Conservation (phyloP, 495 filamentous ascomycete species). For the Filosporella fistucella region DNA sequence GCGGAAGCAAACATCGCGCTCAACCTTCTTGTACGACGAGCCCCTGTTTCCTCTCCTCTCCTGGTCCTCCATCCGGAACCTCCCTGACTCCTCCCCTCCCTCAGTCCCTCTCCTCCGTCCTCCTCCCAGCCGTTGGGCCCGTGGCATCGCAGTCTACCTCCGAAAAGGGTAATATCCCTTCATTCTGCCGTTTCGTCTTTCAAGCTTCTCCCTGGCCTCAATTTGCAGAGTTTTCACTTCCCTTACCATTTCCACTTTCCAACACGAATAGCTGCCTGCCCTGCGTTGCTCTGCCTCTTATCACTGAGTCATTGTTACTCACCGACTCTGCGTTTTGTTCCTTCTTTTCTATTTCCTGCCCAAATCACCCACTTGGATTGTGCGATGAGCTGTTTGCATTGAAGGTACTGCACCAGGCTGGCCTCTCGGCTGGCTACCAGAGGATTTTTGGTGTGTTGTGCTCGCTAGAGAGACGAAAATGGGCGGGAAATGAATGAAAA, state of each 20-base stretch:
- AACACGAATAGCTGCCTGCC: neutral
- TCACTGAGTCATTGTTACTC: conserved; percentile 10
- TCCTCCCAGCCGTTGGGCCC: neutral
- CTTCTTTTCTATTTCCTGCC: conserved; percentile 3
- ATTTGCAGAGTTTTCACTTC: conserved; percentile 23
- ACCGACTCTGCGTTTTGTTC: conserved; percentile 6
- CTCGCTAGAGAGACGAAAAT: conserved; percentile 1
- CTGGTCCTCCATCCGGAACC: neutral
- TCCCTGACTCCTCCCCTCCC: neutral
- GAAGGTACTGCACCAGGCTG: neutral
- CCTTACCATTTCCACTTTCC: neutral
- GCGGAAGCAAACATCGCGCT: neutral
- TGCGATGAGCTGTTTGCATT: conserved; percentile 8
- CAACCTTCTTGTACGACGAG: neutral
- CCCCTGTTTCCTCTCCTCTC: neutral
- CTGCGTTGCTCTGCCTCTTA: neutral
- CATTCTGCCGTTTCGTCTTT: conserved; percentile 14
- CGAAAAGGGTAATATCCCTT: conserved; percentile 1
- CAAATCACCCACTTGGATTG: conserved; percentile 6
- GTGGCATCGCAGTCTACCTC: conserved; percentile 6
- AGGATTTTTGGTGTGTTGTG: neutral
- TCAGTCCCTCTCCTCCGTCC: neutral
- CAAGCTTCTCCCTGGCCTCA: conserved; percentile 19
- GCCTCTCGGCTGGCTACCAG: neutral
- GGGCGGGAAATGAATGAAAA: conserved; percentile 3